These are phyloP conservation scores for Penicillium sp. DNA, from an alignment of 2,329 filamentous ascomycete species.

Conservation along the genomic window DNA sequence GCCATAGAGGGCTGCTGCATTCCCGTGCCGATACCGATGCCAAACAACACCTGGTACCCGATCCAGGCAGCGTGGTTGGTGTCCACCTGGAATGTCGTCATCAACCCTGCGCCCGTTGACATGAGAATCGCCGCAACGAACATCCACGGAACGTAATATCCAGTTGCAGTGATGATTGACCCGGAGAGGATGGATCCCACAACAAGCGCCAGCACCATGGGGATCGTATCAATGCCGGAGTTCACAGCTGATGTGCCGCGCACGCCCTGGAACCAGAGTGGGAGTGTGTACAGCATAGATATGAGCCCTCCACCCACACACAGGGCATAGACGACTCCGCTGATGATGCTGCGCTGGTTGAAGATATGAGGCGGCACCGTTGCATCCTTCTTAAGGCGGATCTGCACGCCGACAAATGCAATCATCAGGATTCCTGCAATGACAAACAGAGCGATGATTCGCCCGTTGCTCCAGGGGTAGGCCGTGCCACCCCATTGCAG, in stretches of 20 bases:
- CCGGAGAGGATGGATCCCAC: constrained; percentile 35
- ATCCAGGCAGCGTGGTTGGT: constrained; percentile 18
- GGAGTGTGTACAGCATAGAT: constrained; percentile 42
- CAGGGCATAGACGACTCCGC: constrained; percentile 31
- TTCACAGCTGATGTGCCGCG: constrained; percentile 42
- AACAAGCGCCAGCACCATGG: constrained; percentile 37
- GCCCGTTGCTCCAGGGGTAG: constrained; percentile 21
- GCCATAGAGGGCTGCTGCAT: constrained; percentile 18
- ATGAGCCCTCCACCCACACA: constrained; percentile 39
- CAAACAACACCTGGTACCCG: constrained; percentile 20
- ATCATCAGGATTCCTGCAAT: constrained; percentile 26
- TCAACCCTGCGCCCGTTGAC: constrained; percentile 15
- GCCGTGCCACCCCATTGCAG: constrained; percentile 23
- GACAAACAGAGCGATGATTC: constrained; percentile 22
- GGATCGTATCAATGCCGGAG: constrained; percentile 45
- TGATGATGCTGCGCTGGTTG: constrained; percentile 42
- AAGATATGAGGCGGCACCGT: constrained; percentile 52
- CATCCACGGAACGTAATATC: constrained; percentile 43
- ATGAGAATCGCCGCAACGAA: constrained; percentile 23
- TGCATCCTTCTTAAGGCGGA: constrained; percentile 48
- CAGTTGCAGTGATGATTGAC: constrained; percentile 29
- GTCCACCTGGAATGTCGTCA: constrained; percentile 15
- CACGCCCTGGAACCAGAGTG: constrained; percentile 50
- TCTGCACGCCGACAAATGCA: constrained; percentile 46
- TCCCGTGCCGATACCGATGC: constrained; percentile 15